Conservation (phyloP, 1,284 basidiomycete species). For the Vanrija sp. region DNA sequence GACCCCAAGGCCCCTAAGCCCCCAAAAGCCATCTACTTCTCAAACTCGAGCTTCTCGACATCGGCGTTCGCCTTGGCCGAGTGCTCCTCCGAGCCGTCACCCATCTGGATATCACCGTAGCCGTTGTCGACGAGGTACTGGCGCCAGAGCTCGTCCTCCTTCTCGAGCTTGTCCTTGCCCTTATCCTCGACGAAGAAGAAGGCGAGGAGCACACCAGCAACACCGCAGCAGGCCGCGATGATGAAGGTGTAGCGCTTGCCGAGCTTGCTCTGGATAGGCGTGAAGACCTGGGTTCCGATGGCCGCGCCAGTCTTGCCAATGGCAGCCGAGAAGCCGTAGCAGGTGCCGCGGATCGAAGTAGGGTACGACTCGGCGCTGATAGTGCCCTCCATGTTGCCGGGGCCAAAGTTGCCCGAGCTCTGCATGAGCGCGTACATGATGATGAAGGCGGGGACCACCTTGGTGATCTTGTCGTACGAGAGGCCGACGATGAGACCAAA, state of each 20-base stretch:
- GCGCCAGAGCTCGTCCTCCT: slow-evolving; percentile 45
- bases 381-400: slow-evolving; percentile 68
- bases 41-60: slow-evolving; percentile 1
- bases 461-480: slow-evolving; percentile 62
- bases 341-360: slow-evolving; percentile 65
- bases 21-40: background rate
- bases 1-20: too few species aligned
- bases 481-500: slow-evolving; percentile 66
- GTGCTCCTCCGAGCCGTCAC: slow-evolving; percentile 33
- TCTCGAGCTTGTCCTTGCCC: slow-evolving; percentile 41
- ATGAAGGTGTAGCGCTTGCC: slow-evolving; percentile 41
- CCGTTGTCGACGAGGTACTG: slow-evolving; percentile 44
- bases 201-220: slow-evolving; percentile 37
- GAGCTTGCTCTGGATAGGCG: slow-evolving; percentile 59
- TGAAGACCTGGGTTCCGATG: slow-evolving; percentile 70
- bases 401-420: slow-evolving; percentile 63
- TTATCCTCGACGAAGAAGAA: slow-evolving; percentile 48
- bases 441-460: slow-evolving; percentile 54
- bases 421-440: slow-evolving; percentile 25
- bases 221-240: slow-evolving; percentile 39
- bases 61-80: slow-evolving; percentile 1
- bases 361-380: slow-evolving; percentile 59
- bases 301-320: slow-evolving; percentile 73
- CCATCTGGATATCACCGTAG: slow-evolving; percentile 26
- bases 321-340: slow-evolving; percentile 62